phyloP scores from a whole-genome alignment of 805 yeast genomes.

The Yamadazyma nakazawae region DNA sequence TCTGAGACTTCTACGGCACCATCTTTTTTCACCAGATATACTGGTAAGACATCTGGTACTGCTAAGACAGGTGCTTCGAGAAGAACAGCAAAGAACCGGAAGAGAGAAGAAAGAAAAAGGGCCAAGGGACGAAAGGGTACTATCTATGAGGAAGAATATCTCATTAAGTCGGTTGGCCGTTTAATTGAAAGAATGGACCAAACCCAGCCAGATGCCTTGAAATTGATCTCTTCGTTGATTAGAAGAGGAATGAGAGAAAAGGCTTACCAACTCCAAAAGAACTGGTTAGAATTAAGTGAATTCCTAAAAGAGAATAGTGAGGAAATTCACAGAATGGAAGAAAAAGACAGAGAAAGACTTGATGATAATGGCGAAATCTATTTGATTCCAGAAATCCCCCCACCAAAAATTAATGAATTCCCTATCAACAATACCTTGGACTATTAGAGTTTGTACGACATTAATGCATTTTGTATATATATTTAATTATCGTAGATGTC shows the following conservation, averaged over 20 bases:
- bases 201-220: constrained; percentile 70
- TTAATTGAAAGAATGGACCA: constrained; percentile 75
- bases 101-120: constrained; percentile 91
- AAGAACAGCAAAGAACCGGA: constrained; percentile 83
- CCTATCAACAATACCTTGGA: constrained; percentile 57
- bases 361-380: constrained; percentile 88
- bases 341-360: constrained; percentile 81
- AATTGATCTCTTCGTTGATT: constrained; percentile 69
- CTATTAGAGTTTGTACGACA: constrained; percentile 32
- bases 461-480: not conserved
- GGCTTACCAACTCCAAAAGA: constrained; percentile 76
- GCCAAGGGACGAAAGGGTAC: constrained; percentile 99
- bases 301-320: constrained; percentile 57
- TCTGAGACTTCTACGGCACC: constrained; percentile 91
- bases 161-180: constrained; percentile 84
- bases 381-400: constrained; percentile 69
- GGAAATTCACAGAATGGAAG: constrained; percentile 80
- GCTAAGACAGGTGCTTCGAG: constrained; percentile 96
- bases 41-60: constrained; percentile 94
- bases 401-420: constrained; percentile 63
- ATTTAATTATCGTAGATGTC: not conserved
- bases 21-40: constrained; percentile 90
- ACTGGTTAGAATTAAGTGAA: constrained; percentile 53
- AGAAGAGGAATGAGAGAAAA: constrained; percentile 73
- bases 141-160: constrained; percentile 93